Base-by-base conservation (phyloP, 2,329 filamentous ascomycete genomes). In the Claviceps quebecensis region DNA sequence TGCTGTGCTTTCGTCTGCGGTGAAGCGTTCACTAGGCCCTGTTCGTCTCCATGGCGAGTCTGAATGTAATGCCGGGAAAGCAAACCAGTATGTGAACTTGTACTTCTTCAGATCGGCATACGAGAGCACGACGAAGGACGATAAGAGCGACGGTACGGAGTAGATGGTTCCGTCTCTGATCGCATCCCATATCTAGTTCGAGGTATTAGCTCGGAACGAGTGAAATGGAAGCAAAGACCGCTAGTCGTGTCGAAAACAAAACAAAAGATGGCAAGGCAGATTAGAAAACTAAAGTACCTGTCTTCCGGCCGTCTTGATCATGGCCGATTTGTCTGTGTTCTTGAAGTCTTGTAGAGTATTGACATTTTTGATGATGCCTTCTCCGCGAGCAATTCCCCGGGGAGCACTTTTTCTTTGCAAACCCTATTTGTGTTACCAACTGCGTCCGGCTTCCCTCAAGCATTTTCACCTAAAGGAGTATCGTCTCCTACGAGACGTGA, bases 71-170 rank as follows among this genome's bases (percentile, higher is more conserved):
- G 91, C 89, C 1, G 93, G 93, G 62, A 95, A 98, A 5, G 86
- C 91, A 67, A 97, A 97, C 82, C 94, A 95, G 69, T 97, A 97
- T n/a, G 85, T 88, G 65, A 97, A 96, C 56, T 84, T 87, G 71
- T 97, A 97, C 64, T 94, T 96, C 67, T 98, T 98, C 37, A 98
- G 77, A 63, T 98, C 91, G 55, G 93, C 91, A 65, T 87, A 98
- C 16, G 88, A 95, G 45, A 97, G 80, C 53, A 94, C 81, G 26
- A 87, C 78, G 66, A 96, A 97, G 6, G 87, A 93, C 4, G 88
- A 83, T 17, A 98, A 80, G 2, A 97, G 77, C 4, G 91, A 96
- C 2, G 93, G 93, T 48, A 91, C 87, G 9, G 89, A 93, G 69
- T 95, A 97, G 59, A 98, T 95, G 41, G 87, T 94, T 53, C 90